Percentiles rank a stretch among this genome's conserved stretches.
phyloP scores from a whole-genome alignment of 768 basidiomycete genomes.

The Tephrocybe sp. region DNA sequence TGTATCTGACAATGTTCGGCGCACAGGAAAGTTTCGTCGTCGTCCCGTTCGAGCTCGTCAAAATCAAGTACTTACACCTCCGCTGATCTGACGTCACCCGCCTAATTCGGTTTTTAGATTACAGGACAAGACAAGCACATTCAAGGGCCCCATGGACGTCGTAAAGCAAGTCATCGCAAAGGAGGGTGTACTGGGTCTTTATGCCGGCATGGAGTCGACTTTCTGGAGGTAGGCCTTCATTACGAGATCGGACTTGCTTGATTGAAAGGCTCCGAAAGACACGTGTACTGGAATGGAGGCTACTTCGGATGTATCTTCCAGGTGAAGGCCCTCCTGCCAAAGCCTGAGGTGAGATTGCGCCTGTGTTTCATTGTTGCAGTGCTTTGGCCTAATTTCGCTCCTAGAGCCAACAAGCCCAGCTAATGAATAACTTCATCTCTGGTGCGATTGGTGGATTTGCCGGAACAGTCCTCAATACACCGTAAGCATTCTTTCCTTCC shows the following conservation, averaged over 20 bases:
- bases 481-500: constrained; percentile 44
- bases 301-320: constrained; percentile 95
- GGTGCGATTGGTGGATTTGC: constrained; percentile 88
- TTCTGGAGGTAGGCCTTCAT: constrained; percentile 81
- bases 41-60: constrained; percentile 95
- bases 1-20: background rate
- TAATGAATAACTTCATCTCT: constrained; percentile 92
- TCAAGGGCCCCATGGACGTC: constrained; percentile 90
- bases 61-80: constrained; percentile 63
- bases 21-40: constrained; percentile 84
- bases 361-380: background rate
- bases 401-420: constrained; percentile 64
- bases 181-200: constrained; percentile 83
- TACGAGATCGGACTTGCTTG: background rate
- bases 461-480: constrained; percentile 91
- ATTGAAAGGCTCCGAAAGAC: constrained; percentile 38
- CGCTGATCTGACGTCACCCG: background rate
- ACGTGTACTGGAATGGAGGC: constrained; percentile 92
- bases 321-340: constrained; percentile 77
- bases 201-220: constrained; percentile 95
- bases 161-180: constrained; percentile 75
- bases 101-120: constrained; percentile 43
- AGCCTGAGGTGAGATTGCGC: constrained; percentile 63
- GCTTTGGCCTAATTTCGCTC: background rate
- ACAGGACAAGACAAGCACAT: constrained; percentile 92